Evolutionary conservation across 306 rosid species (phyloP), one percentile per base, ranked within the genome.

Genomic region (Acmispon strigosus): DNA sequence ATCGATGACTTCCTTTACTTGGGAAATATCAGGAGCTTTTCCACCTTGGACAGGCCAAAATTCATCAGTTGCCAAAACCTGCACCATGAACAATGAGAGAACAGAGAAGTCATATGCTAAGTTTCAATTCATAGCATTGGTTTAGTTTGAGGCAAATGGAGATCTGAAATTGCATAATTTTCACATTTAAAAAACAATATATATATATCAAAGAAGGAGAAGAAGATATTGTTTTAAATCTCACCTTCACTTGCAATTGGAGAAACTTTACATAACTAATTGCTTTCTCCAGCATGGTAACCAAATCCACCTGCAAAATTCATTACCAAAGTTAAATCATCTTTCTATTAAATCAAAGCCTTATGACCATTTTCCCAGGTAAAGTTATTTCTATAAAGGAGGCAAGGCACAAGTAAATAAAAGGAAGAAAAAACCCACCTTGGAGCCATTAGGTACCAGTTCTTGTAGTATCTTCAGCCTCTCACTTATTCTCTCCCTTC

Each of bases 221-320:
- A 27, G 32, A 27, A 84, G 36, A 86, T 10, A 49, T 3, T 39
- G 14, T 29, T 58, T 73, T 10, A 43, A 59, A 39, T 24, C 77
- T 36, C 68, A 91, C 96, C 96, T 92, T 92, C 62, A 89, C 94
- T 87, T 92, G 97, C 51, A 92, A 47, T 29, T 92, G 97, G 79
- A 92, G 97, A 80, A 92, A 92, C 76, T 92, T 89, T 10, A 92
- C 97, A 72, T 92, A 92, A 57, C 84, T 82, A 56, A 87, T 84
- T 24, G 97, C 97, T 76, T 92, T 92, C 81, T 92, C 97, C 76
- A 92, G 80, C 97, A 92, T 92, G 60, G 96, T 87, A 37, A 92
- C 97, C 81, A 92, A 78, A 82, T 92, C 96, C 79, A 89, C 97
- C 97, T 92, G 78, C 36, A n/a, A 22, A 34, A 17, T n/a, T 15